phyloP scores from a whole-genome alignment of 2,329 filamentous ascomycete genomes.

The Talaromyces piceae region DNA sequence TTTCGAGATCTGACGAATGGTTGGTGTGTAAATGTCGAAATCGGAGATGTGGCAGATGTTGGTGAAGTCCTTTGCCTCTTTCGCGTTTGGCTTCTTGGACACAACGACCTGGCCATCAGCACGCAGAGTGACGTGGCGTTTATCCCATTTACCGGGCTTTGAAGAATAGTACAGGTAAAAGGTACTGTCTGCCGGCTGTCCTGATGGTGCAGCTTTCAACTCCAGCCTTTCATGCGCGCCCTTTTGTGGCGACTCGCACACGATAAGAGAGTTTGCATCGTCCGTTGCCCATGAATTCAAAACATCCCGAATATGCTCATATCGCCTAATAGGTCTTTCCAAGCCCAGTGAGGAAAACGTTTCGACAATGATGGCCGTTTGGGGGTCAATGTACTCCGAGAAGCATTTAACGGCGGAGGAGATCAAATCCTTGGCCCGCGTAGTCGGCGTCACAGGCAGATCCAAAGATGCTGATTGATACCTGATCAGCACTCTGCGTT shows the following conservation, averaged over 20 bases:
- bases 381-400: conserved; percentile 55
- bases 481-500: conserved; percentile 65
- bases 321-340: conserved; percentile 73
- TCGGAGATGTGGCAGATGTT: conserved; percentile 81
- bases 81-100: conserved; percentile 55
- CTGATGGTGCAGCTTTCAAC: conserved; percentile 53
- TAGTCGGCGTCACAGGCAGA: conserved; percentile 66
- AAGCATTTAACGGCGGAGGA: conserved; percentile 58
- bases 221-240: conserved; percentile 46
- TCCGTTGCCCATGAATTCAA: conserved; percentile 91
- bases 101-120: conserved; percentile 63
- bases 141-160: conserved; percentile 78
- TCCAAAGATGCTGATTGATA: conserved; percentile 62
- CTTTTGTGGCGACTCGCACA: conserved; percentile 55
- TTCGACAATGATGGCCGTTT: conserved; percentile 67
- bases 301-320: conserved; percentile 78
- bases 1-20: conserved; percentile 58
- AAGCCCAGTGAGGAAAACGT: conserved; percentile 67
- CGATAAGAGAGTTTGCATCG: conserved; percentile 63
- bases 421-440: conserved; percentile 67
- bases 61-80: conserved; percentile 58
- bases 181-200: conserved; percentile 58
- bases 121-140: conserved; percentile 68
- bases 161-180: conserved; percentile 75
- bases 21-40: conserved; percentile 83